These are phyloP conservation scores for Xylaria bambusicola DNA, from an alignment of 495 filamentous ascomycete genomes.

Conservation along the genomic window DNA sequence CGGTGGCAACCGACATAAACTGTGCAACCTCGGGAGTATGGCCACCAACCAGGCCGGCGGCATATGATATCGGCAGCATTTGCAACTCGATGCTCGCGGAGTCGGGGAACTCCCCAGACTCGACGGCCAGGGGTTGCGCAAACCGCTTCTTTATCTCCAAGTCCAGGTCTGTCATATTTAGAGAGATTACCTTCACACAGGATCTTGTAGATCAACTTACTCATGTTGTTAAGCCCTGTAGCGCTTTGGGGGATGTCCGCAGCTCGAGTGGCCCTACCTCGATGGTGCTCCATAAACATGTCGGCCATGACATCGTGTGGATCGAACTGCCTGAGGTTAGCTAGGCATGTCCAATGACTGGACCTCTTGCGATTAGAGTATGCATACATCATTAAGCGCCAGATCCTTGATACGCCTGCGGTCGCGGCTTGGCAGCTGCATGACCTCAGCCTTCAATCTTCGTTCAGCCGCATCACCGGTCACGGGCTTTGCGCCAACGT, in stretches of 20 bases:
- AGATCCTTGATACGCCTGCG: conserved; percentile 84
- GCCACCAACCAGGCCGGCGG: conserved; percentile 78
- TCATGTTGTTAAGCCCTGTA: conserved; percentile 82
- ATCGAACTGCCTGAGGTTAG: conserved; percentile 57
- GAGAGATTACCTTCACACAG: conserved; percentile 9
- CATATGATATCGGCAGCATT: conserved; percentile 94
- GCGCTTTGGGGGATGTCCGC: conserved; percentile 80
- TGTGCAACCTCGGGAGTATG: conserved; percentile 71
- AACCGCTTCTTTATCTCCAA: conserved; percentile 93
- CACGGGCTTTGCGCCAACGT: conserved; percentile 72
- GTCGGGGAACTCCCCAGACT: conserved; percentile 93
- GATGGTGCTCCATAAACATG: conserved; percentile 68
- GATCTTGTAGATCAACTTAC: conserved; percentile 52
- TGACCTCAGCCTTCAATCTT: conserved; percentile 87
- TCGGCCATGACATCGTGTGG: conserved; percentile 63
- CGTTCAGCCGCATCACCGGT: conserved; percentile 89
- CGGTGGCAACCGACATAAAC: conserved; percentile 86
- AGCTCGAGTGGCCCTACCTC: conserved; percentile 66
- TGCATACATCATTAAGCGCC: conserved; percentile 52
- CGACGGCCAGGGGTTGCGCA: conserved; percentile 78
- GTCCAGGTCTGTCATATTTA: conserved; percentile 67
- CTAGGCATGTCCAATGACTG: conserved; percentile 14
- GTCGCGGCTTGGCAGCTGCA: conserved; percentile 86
- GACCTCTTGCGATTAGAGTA: background rate
- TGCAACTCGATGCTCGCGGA: conserved; percentile 73